Percentiles rank a stretch among this genome's conserved stretches.
Evolutionary conservation across 202 grass and related monocot species (phyloP).

Genomic region (Saccharum hybrid): DNA sequence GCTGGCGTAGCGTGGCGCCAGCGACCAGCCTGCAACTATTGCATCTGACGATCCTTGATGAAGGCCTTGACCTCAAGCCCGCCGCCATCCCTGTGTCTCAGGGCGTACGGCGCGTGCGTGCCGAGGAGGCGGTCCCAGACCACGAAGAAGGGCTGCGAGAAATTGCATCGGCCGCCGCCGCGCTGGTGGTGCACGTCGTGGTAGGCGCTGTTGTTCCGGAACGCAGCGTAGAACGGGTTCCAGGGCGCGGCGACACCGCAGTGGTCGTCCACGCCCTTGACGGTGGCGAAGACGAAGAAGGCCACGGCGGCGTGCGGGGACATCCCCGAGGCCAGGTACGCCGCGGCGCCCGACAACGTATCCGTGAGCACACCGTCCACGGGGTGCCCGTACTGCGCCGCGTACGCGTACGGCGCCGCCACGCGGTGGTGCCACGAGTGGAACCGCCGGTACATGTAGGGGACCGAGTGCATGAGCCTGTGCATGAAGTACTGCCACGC

Average conservation of each 20-base stretch:
- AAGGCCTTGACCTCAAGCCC: conserved; percentile 48
- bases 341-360: conserved; percentile 3
- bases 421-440: conserved; percentile 88
- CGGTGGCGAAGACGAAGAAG: conserved; percentile 70
- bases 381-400: conserved; percentile 71
- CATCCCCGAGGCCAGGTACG: conserved; percentile 65
- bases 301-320: neutral
- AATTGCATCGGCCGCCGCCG: conserved; percentile 61
- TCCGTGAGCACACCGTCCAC: no score
- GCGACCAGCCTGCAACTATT: neutral
- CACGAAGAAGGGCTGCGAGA: conserved; percentile 75
- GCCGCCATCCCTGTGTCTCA: conserved; percentile 45
- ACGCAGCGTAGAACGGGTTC: conserved; percentile 66
- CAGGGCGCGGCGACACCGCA: conserved; percentile 68
- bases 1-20: neutral
- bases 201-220: conserved; percentile 72
- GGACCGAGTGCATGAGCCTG: conserved; percentile 68
- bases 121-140: conserved; percentile 70
- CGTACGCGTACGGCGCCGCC: conserved; percentile 70
- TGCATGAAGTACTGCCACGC: conserved; percentile 83
- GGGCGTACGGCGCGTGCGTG: conserved; percentile 42
- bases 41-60: conserved; percentile 15
- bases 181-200: conserved; percentile 84
- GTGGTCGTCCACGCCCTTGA: conserved; percentile 80
- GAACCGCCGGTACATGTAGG: conserved; percentile 60